Base-by-base conservation (phyloP, 2,329 filamentous ascomycete genomes). In the Aureobasidium sp. region DNA sequence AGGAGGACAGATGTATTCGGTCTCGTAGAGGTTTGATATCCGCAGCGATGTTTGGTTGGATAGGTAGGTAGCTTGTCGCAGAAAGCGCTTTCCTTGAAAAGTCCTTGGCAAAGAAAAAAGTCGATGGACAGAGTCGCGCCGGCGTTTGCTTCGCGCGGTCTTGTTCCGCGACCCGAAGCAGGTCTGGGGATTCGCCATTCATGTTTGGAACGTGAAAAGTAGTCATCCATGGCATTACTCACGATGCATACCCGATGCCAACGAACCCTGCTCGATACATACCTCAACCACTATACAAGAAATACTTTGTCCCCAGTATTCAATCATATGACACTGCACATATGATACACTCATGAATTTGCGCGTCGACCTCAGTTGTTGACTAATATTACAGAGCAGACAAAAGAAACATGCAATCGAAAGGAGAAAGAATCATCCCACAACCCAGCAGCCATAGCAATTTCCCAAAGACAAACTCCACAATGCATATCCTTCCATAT, bases 71-170 rank as follows among this genome's bases (percentile, higher is more conserved):
- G 52, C 49, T 52, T 54, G 37, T 54, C 50, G 50, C 50, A 54
- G 42, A 54, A 31, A 29, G 22, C 29, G 39, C n/a, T 37, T 39
- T 53, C 33, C 8, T 40, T 11, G 15, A 37, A 42, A 40, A 42
- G 37, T 29, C 22, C 50, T 53, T 53, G 50, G 52, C 52, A 56
- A 56, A 56, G 39, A 56, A 56, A 56, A 56, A 56, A 31, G 37
- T 44, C 27, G 37, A 29, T 42, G 49, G 29, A 50, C 15, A 45
- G 49, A 52, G 49, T 52, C 19, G 49, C 49, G 48, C 48, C 48
- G 22, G 48, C n/a, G 48, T 52, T 52, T 27, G 31, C 37, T 42
- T 56, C 39, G 39, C 52, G 52, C 52, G 52, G 52, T 39, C 31
- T 56, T 56, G 52, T 29, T 56, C 52, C 52, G 52, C 39, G 17